Evolutionary conservation across 768 basidiomycete genomes (phyloP).

Genomic region (Porpolomopsis calyptriformis): DNA sequence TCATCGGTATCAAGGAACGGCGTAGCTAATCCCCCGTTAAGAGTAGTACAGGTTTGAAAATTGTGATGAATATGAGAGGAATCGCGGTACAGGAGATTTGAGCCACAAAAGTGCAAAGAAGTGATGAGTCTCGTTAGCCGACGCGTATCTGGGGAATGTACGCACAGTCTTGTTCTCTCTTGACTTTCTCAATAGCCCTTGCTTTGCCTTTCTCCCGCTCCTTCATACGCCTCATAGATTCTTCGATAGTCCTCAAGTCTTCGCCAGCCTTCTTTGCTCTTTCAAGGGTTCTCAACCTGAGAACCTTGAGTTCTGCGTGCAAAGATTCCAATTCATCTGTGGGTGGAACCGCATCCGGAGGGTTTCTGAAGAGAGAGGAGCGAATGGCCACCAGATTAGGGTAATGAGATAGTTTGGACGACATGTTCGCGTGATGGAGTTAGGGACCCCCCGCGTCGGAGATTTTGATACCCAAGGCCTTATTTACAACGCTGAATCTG

Average conservation of each 20-base stretch:
- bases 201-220: constrained; percentile 70
- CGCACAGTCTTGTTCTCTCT: constrained; percentile 69
- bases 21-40: constrained; percentile 25
- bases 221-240: constrained; percentile 65
- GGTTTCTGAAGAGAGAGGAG: constrained; percentile 52
- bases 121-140: neutral
- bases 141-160: constrained; percentile 21
- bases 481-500: constrained; percentile 11
- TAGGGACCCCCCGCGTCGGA: constrained; percentile 1
- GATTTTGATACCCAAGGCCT: constrained; percentile 7
- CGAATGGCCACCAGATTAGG: constrained; percentile 37
- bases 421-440: constrained; percentile 33
- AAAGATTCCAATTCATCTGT: constrained; percentile 62
- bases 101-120: neutral
- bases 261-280: constrained; percentile 66
- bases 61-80: neutral
- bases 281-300: constrained; percentile 46
- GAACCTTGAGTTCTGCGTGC: constrained; percentile 45
- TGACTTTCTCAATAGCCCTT: constrained; percentile 58
- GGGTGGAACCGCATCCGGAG: constrained; percentile 56
- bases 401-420: constrained; percentile 48
- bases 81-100: neutral
- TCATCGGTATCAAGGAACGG: constrained; percentile 47
- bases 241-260: constrained; percentile 64
- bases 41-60: neutral